These are phyloP conservation scores for Neurospora tetrasperma DNA, from an alignment of 495 filamentous ascomycete genomes.

Conservation along the genomic window DNA sequence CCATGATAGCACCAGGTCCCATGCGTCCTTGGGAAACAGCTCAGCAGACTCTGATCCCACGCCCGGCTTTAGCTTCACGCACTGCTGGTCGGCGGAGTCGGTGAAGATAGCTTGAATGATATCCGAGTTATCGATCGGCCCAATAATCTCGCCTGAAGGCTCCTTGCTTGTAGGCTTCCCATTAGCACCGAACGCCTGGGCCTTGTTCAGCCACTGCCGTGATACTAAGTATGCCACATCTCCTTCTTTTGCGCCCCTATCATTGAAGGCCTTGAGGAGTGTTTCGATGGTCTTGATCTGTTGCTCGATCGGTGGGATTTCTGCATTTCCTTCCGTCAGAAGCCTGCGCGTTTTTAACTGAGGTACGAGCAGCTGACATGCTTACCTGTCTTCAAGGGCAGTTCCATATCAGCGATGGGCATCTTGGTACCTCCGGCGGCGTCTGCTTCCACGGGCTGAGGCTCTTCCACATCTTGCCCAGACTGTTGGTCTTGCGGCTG, in stretches of 20 bases:
- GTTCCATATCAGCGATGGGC: background rate
- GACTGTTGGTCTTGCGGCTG: conserved; percentile 1
- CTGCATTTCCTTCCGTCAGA: conserved; percentile 3
- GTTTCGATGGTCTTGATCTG: conserved; percentile 63
- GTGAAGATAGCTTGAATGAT: conserved; percentile 42
- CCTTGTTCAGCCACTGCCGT: conserved; percentile 63
- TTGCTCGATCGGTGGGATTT: conserved; percentile 55
- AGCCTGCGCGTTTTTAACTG: background rate
- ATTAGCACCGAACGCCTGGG: conserved; percentile 56
- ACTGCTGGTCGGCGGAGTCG: conserved; percentile 40
- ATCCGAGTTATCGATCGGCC: conserved; percentile 82
- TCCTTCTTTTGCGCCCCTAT: conserved; percentile 49
- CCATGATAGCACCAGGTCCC: conserved; percentile 72
- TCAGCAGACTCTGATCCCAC: conserved; percentile 60
- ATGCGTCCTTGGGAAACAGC: conserved; percentile 66
- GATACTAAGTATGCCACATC: conserved; percentile 73
- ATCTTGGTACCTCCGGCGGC: background rate
- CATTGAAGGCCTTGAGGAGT: conserved; percentile 45
- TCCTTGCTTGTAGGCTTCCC: conserved; percentile 47
- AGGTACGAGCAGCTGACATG: background rate
- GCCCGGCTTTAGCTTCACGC: conserved; percentile 70
- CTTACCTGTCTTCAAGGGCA: conserved; percentile 19
- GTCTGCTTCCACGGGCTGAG: background rate
- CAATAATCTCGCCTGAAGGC: conserved; percentile 51
- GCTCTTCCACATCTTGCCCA: background rate